Base-by-base conservation (phyloP, 2,329 filamentous ascomycete genomes). In the Atkinsonella texensis region DNA sequence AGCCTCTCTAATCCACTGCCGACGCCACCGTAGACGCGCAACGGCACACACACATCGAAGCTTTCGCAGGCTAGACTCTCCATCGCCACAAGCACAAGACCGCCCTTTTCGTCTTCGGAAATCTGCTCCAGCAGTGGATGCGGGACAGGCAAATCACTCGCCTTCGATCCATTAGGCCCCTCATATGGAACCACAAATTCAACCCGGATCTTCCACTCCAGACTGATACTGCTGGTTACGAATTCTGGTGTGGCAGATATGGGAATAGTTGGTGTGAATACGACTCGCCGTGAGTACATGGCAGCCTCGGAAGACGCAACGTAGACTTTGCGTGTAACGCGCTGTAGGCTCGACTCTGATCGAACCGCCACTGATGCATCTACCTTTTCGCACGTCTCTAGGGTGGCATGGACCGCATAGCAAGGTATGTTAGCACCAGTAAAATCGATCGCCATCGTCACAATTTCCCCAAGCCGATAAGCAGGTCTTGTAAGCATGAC, bases 181-280 rank as follows among this genome's bases (percentile, higher is more conserved):
- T 77, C 64, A 17, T 76, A 80, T 6, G 87, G 84, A 6, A 91
- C 91, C 28, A 95, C 89, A 68, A 98, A 98, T 68, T 97, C 90
- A 53, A 98, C 81, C 1, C 88, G 76, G 35, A 98, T 73, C 65
- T 85, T 87, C 93, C 93, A 98, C 58, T 89, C 85, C 28, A 96
- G 72, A 56, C 80, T 86, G 4, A 98, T 80, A 2, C 90, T 90
- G 55, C 83, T 95, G 0, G 93, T 98, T 46, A 94, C 79, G 58
- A 98, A 95, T 56, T 93, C 89, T 0, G 93, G 93, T 1, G 90
- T 95, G 0, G 88, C 89, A 13, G 76, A 77, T 17, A 85, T 77
- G 0, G 93, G 93, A 47, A 98, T 89, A 0, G 87, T 85, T 0
- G 89, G 86, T 9, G 76, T 83, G 61, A 97, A 96, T 7, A 87